A percentile compares a stretch with the other conserved stretches of the same genome.
phyloP scores from a whole-genome alignment of 2,329 filamentous ascomycete genomes.

The Cadophora gregata region DNA sequence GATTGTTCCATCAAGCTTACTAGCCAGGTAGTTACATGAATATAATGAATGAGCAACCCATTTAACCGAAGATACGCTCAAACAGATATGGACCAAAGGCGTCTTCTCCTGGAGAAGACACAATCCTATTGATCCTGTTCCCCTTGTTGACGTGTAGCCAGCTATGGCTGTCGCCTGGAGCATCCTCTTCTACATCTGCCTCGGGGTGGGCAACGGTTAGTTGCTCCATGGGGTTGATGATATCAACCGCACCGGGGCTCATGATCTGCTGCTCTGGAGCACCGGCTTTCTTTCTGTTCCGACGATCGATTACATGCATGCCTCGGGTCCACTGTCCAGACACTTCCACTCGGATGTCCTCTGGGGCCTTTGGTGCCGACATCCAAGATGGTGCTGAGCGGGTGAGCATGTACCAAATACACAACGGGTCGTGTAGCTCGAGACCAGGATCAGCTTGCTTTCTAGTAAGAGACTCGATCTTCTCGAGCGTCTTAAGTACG shows the following conservation, averaged over 20 bases:
- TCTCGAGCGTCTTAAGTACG: conserved; percentile 71
- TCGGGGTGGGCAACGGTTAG: conserved; percentile 50
- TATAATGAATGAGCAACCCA: background rate
- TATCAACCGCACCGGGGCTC: conserved; percentile 44
- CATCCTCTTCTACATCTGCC: conserved; percentile 54
- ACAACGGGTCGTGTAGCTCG: conserved; percentile 77
- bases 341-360: conserved; percentile 91
- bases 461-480: conserved; percentile 67
- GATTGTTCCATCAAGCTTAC: background rate
- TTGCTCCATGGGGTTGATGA: conserved; percentile 45
- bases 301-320: conserved; percentile 84
- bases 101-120: conserved; percentile 70
- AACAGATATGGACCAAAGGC: conserved; percentile 71
- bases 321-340: conserved; percentile 93
- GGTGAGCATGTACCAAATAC: conserved; percentile 78
- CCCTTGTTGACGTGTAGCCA: conserved; percentile 79
- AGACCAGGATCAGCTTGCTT: conserved; percentile 65
- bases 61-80: conserved; percentile 55
- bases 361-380: conserved; percentile 58
- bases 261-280: conserved; percentile 40
- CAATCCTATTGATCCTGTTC: conserved; percentile 80
- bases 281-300: conserved; percentile 61
- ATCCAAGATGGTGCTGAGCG: conserved; percentile 64
- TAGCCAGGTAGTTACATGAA: background rate
- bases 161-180: conserved; percentile 72